These are phyloP conservation scores for Erigeron philadelphicus DNA, from an alignment of 140 eudicot species.

Conservation along the genomic window DNA sequence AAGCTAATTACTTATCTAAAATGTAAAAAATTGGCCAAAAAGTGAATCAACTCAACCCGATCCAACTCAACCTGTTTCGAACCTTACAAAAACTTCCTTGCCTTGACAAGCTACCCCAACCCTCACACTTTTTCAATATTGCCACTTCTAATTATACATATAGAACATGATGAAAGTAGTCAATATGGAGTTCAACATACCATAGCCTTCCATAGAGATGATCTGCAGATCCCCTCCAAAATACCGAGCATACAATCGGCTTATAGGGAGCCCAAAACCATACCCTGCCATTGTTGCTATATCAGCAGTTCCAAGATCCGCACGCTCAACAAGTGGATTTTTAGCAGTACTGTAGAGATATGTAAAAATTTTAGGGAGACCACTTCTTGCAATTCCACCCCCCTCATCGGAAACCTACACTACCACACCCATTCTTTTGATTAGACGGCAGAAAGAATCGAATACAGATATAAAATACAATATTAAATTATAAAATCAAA, in stretches of 20 bases:
- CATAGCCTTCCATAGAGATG: slow-evolving; percentile 98
- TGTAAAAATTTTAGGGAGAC: slow-evolving; percentile 79
- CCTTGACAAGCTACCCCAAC: no score
- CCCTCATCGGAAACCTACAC: slow-evolving; percentile 91
- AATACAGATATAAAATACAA: neutral
- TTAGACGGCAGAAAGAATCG: neutral
- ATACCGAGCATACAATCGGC: slow-evolving; percentile 90
- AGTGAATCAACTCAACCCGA: no score
- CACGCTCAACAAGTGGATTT: slow-evolving; percentile 60
- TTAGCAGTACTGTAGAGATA: slow-evolving; percentile 93
- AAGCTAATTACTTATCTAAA: no score
- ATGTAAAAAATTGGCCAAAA: no score
- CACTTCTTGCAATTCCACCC: slow-evolving; percentile 96
- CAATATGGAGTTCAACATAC: slow-evolving; percentile 35
- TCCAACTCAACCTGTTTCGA: no score
- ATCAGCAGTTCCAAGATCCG: slow-evolving; percentile 47
- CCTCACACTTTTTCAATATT: no score
- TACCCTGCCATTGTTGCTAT: slow-evolving; percentile 87
- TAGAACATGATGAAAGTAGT: neutral
- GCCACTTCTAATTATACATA: neutral
- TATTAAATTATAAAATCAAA: neutral
- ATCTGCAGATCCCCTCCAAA: slow-evolving; percentile 98
- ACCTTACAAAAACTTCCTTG: no score
- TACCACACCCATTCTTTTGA: neutral
- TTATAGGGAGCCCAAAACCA: slow-evolving; percentile 90